Evolutionary conservation across 1,284 basidiomycete genomes (phyloP).

Genomic region (Trichosporon coremiiforme): DNA sequence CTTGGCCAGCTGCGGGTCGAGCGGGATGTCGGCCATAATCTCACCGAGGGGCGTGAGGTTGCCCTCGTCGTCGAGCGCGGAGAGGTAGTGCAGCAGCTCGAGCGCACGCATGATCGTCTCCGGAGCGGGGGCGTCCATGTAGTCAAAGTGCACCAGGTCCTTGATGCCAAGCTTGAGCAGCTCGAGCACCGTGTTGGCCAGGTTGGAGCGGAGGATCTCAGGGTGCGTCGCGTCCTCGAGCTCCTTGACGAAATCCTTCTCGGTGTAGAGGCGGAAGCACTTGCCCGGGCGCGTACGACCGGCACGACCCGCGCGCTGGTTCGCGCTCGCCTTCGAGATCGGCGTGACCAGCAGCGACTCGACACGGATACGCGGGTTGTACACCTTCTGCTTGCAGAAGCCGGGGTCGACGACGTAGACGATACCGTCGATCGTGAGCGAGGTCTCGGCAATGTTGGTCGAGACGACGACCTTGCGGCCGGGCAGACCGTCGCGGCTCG

Average conservation of each 20-base stretch:
- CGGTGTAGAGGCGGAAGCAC: constrained; percentile 95
- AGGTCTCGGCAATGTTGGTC: constrained; percentile 98
- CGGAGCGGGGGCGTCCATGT: constrained; percentile 94
- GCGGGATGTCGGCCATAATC: constrained; percentile 97
- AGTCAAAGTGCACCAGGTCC: constrained; percentile 91
- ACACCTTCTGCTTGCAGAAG: constrained; percentile 96
- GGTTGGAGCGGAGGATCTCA: constrained; percentile 87
- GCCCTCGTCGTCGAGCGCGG: constrained; percentile 92
- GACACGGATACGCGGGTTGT: constrained; percentile 94
- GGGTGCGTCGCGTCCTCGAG: constrained; percentile 96
- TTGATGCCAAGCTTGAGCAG: constrained; percentile 91
- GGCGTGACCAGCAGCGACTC: constrained; percentile 92
- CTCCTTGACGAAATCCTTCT: constrained; percentile 94
- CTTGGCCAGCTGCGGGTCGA: constrained; percentile 95
- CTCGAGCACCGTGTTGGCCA: constrained; percentile 93
- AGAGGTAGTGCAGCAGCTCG: constrained; percentile 89
- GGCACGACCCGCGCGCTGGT: constrained; percentile 94
- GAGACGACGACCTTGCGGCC: constrained; percentile 93
- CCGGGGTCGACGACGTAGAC: constrained; percentile 99
- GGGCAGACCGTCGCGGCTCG: constrained; percentile 70
- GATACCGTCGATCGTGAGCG: constrained; percentile 96
- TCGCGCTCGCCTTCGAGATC: constrained; percentile 94
- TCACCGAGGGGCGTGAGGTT: constrained; percentile 81
- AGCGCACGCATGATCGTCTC: constrained; percentile 98
- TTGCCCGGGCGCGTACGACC: constrained; percentile 95